phyloP scores from a whole-genome alignment of 306 rosid species.

The Vicia sativa region DNA sequence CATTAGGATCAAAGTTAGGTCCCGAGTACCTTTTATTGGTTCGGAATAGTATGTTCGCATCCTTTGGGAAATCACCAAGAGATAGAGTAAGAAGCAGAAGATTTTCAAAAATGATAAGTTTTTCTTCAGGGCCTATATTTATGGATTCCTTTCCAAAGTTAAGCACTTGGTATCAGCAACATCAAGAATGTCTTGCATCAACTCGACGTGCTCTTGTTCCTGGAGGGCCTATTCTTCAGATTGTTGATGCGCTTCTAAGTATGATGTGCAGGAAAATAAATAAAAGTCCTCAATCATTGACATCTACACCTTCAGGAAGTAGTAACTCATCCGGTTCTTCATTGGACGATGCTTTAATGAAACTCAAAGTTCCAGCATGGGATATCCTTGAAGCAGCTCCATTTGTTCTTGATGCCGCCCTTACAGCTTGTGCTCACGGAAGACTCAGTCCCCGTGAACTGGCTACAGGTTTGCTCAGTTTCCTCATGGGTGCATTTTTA shows the following conservation, averaged over 20 bases:
- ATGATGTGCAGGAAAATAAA: slow-evolving; percentile 79
- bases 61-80: slow-evolving; percentile 59
- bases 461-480: slow-evolving; percentile 72
- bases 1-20: slow-evolving; percentile 79
- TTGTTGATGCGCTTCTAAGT: slow-evolving; percentile 80
- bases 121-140: slow-evolving; percentile 63
- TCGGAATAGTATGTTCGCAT: slow-evolving; percentile 66
- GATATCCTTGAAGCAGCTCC: slow-evolving; percentile 96
- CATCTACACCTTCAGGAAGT: slow-evolving; percentile 68
- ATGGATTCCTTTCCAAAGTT: slow-evolving; percentile 93
- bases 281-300: slow-evolving; percentile 57
- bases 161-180: slow-evolving; percentile 89
- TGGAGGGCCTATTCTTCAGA: slow-evolving; percentile 86
- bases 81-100: slow-evolving; percentile 61
- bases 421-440: slow-evolving; percentile 95
- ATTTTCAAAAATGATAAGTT: slow-evolving; percentile 67
- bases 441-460: slow-evolving; percentile 91
- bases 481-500: slow-evolving; percentile 10
- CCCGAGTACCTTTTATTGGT: slow-evolving; percentile 87
- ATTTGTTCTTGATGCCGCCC: slow-evolving; percentile 91
- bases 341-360: slow-evolving; percentile 63
- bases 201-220: slow-evolving; percentile 82
- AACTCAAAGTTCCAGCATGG: slow-evolving; percentile 98
- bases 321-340: slow-evolving; percentile 78
- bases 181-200: slow-evolving; percentile 93